Base-by-base conservation (phyloP, 225 moss, liverwort and hornwort species). In the Asterella californica region DNA sequence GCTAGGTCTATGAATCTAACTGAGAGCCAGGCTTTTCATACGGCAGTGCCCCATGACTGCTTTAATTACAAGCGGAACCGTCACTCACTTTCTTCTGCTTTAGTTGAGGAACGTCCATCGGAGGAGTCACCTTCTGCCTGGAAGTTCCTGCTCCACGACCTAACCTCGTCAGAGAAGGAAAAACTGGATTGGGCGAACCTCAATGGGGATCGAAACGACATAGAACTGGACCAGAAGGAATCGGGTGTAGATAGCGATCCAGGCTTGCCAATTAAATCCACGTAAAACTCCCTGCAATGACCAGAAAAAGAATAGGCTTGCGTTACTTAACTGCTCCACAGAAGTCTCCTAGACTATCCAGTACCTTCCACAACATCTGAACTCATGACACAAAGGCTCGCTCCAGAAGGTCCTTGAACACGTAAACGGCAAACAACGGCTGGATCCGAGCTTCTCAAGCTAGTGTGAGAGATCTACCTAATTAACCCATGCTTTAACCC, bases 181-280 rank as follows among this genome's bases (percentile, higher is more conserved):
- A 12, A 59, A 11, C 66, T 80, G 38, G 81, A 83, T 29, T 87
- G 84, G 64, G 75, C 85, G 37, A 87, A 84, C 52, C 87, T 83
- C 14, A 90, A 66, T 25, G 90, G 90, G 3, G 88, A 87, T 50
- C 80, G 76, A 63, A 90, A 82, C 9, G 86, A 84, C 80, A 69
- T 77, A n/a, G 85, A 74, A 71, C 72, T 81, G 72, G 81, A 81
- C 84, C 88, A 88, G 0, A 83, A 83, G 0, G 80, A 79, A 62
- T 90, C 86, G 15, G 90, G 85, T 2, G 84, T 82, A 0, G 82
- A 82, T 50, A 88, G 74, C 29, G 55, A 71, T 68, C 90, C 90
- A 69, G 88, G 86, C 76, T 78, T 85, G 10, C 81, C 83, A 42
- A 88, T 77, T 15, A 90, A 78, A 85, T 90, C 86, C 12, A 90